These are phyloP conservation scores for Apiotrichum domesticum DNA, from an alignment of 1,284 basidiomycete genomes.

Conservation along the genomic window DNA sequence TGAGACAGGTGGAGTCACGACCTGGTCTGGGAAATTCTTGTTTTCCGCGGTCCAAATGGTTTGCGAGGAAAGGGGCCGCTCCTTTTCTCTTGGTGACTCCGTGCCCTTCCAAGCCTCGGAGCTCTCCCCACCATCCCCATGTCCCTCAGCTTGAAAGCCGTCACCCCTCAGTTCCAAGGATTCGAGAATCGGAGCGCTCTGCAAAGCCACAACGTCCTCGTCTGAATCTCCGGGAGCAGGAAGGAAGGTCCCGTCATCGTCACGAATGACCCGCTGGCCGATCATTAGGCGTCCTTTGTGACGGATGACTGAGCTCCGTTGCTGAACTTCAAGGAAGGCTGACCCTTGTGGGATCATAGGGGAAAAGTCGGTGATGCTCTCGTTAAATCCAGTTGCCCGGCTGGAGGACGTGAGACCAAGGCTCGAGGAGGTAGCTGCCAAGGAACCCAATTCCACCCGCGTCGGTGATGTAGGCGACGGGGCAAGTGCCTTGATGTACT, in stretches of 20 bases:
- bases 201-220: too few relatives aligned
- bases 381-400: too few relatives aligned
- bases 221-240: conserved; percentile 6
- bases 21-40: too few relatives aligned
- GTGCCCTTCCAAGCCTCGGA: too few relatives aligned
- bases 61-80: too few relatives aligned
- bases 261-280: conserved; percentile 57
- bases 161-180: too few relatives aligned
- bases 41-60: too few relatives aligned
- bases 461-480: conserved; percentile 10
- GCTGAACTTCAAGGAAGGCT: conserved; percentile 9
- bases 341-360: conserved; percentile 1
- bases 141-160: too few relatives aligned
- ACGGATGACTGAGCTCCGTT: conserved; percentile 4
- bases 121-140: too few relatives aligned
- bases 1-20: too few relatives aligned
- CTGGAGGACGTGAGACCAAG: background rate
- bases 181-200: too few relatives aligned
- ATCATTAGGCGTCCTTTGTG: conserved; percentile 63
- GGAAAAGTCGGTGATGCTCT: background rate
- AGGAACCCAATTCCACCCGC: background rate
- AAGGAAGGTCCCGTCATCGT: conserved; percentile 52
- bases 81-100: too few relatives aligned
- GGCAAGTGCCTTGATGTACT: conserved; percentile 65
- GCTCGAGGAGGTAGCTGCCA: background rate